Evolutionary conservation across 2,329 filamentous ascomycete species (phyloP).

Genomic region (Calonectria ilicicola): DNA sequence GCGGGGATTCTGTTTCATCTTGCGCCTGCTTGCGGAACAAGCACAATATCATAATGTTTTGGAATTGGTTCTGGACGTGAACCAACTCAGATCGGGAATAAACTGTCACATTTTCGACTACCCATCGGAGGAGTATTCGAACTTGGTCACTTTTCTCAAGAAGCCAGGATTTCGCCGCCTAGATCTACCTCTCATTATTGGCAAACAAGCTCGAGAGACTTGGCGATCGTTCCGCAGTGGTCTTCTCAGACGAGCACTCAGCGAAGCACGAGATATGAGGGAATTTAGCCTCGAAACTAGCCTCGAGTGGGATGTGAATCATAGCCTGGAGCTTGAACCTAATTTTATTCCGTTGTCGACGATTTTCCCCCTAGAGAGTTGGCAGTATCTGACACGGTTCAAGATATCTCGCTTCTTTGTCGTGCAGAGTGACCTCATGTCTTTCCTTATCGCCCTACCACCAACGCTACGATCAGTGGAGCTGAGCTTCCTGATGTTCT

Average conservation of each 20-base stretch:
- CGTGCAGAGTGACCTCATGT: background rate
- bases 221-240: slow-evolving; percentile 16
- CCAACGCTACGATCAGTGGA: background rate
- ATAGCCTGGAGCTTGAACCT: background rate
- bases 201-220: rapidly evolving
- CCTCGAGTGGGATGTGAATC: background rate
- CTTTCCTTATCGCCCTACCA: background rate
- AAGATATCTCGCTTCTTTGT: background rate
- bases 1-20: slow-evolving; percentile 46
- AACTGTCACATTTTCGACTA: slow-evolving; percentile 25
- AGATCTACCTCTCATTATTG: slow-evolving; percentile 13
- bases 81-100: slow-evolving; percentile 45
- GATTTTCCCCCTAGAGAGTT: background rate
- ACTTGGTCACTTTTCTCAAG: slow-evolving; percentile 6
- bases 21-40: background rate
- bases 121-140: background rate
- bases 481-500: slow-evolving; percentile 8
- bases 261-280: slow-evolving; percentile 32
- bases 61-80: slow-evolving; percentile 50
- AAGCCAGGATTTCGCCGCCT: slow-evolving; percentile 15
- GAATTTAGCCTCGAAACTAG: slow-evolving; percentile 36
- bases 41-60: slow-evolving; percentile 43
- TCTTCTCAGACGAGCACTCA: background rate
- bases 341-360: background rate
- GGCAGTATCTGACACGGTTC: background rate